phyloP scores from a whole-genome alignment of 139 green algal genomes.

The Marvania coccoides region DNA sequence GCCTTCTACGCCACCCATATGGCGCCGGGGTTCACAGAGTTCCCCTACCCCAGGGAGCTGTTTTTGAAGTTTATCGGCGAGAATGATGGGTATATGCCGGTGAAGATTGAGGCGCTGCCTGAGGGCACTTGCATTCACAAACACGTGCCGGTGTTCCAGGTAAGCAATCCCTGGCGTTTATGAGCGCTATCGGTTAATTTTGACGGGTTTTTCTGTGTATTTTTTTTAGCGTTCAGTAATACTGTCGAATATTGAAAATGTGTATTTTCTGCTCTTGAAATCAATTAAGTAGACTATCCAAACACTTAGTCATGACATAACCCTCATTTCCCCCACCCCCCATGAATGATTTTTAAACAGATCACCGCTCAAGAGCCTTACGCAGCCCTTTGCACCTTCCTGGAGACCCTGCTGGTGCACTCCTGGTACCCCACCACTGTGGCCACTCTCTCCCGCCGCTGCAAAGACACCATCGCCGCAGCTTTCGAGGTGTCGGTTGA shows the following conservation, averaged over 20 bases:
- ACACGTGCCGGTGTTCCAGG: constrained; percentile 76
- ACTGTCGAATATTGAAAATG: not conserved
- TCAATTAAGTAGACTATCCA: no score
- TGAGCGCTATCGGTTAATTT: not conserved
- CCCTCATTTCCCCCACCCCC: no score
- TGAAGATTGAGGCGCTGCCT: constrained; percentile 76
- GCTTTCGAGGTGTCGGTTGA: constrained; percentile 71
- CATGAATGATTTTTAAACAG: not conserved
- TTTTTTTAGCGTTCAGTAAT: no score
- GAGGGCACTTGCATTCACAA: constrained; percentile 70
- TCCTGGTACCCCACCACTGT: constrained; percentile 78
- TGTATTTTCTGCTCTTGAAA: not conserved
- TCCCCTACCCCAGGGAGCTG: constrained; percentile 68
- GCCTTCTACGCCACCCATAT: constrained; percentile 75
- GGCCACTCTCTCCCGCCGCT: constrained; percentile 69
- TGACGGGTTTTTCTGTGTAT: no score
- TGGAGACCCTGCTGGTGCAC: constrained; percentile 76
- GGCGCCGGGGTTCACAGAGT: constrained; percentile 46
- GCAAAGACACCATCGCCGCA: constrained; percentile 62
- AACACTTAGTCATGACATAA: no score
- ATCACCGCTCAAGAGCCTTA: constrained; percentile 45
- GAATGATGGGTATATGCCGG: constrained; percentile 82
- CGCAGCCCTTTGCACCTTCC: constrained; percentile 71
- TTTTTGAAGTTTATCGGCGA: constrained; percentile 78
- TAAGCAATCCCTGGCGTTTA: constrained; percentile 1